Percentiles rank a stretch among this genome's conserved stretches.
Conservation (phyloP, 129 eudicot genomes). For the Artemisia tridentata region DNA sequence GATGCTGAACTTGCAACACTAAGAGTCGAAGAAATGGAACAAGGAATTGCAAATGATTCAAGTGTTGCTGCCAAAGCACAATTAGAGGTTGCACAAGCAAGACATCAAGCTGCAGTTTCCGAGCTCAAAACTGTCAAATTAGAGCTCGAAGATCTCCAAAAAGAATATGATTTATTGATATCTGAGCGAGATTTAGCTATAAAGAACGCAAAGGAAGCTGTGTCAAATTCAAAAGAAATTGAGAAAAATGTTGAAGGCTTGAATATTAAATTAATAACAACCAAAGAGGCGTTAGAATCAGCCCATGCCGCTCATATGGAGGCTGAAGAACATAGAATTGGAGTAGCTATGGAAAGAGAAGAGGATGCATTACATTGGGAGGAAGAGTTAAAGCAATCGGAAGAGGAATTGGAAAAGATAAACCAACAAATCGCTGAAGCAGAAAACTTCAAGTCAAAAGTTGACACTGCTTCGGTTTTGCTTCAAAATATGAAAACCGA, state of each 20-base stretch:
- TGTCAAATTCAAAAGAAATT: conserved; percentile 48
- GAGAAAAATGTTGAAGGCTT: conserved; percentile 74
- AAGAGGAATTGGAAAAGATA: conserved; percentile 59
- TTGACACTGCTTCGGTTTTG: conserved; percentile 51
- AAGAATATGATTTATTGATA: conserved; percentile 43
- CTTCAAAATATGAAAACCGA: conserved; percentile 55
- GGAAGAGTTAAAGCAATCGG: conserved; percentile 58
- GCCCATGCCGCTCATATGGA: conserved; percentile 84
- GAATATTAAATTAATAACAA: conserved; percentile 64
- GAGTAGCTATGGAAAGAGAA: conserved; percentile 56
- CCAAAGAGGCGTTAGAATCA: conserved; percentile 72
- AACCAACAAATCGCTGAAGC: conserved; percentile 40
- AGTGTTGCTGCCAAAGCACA: conserved; percentile 80
- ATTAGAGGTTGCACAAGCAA: conserved; percentile 73
- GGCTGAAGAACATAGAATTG: conserved; percentile 77
- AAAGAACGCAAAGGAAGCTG: conserved; percentile 60
- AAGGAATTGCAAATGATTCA: conserved; percentile 77
- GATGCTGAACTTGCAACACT: conserved; percentile 82
- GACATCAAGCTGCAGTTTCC: conserved; percentile 58
- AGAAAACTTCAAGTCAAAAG: conserved; percentile 49
- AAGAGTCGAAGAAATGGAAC: conserved; percentile 74
- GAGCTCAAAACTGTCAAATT: conserved; percentile 50
- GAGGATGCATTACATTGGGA: conserved; percentile 58
- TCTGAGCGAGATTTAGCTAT: conserved; percentile 52
- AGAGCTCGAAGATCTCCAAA: conserved; percentile 52